Percentiles rank a stretch among this genome's conserved stretches.
Conservation (phyloP, 768 basidiomycete species). For the Russula griseocarnosa region DNA sequence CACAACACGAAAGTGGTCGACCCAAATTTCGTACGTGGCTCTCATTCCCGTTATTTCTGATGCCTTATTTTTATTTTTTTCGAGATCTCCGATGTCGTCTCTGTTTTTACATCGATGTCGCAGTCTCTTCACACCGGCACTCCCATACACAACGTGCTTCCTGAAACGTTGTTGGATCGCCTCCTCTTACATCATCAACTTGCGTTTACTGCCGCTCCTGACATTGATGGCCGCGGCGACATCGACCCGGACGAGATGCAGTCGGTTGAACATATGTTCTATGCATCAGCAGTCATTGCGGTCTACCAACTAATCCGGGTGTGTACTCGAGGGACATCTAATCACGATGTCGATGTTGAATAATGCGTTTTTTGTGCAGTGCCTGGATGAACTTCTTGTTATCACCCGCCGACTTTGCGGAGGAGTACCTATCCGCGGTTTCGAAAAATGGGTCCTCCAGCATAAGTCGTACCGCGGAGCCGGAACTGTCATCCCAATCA, state of each 20-base stretch:
- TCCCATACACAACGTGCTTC: constrained; percentile 27
- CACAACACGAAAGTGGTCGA: constrained; percentile 49
- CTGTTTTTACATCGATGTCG: constrained; percentile 33
- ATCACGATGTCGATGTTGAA: neutral
- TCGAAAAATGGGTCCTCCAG: constrained; percentile 16
- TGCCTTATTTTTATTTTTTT: constrained; percentile 11
- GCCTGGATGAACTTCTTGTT: constrained; percentile 22
- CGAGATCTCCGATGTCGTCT: constrained; percentile 44
- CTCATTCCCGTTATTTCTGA: neutral
- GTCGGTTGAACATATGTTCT: constrained; percentile 24
- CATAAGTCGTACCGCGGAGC: constrained; percentile 13
- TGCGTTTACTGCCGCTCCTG: neutral
- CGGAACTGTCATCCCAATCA: neutral
- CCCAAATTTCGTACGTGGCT: constrained; percentile 46
- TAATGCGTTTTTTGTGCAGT: constrained; percentile 1
- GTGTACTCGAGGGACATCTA: neutral
- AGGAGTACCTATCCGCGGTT: constrained; percentile 20
- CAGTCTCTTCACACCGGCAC: constrained; percentile 26
- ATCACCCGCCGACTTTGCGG: constrained; percentile 24
- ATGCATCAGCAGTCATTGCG: constrained; percentile 21
- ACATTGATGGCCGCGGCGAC: neutral
- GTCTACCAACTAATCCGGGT: constrained; percentile 22
- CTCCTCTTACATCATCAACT: constrained; percentile 16
- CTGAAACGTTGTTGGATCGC: constrained; percentile 25
- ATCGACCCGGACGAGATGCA: constrained; percentile 20